Evolutionary conservation across 139 green algal genomes (phyloP).

Genomic region (Chlamydomonas schloesseri): DNA sequence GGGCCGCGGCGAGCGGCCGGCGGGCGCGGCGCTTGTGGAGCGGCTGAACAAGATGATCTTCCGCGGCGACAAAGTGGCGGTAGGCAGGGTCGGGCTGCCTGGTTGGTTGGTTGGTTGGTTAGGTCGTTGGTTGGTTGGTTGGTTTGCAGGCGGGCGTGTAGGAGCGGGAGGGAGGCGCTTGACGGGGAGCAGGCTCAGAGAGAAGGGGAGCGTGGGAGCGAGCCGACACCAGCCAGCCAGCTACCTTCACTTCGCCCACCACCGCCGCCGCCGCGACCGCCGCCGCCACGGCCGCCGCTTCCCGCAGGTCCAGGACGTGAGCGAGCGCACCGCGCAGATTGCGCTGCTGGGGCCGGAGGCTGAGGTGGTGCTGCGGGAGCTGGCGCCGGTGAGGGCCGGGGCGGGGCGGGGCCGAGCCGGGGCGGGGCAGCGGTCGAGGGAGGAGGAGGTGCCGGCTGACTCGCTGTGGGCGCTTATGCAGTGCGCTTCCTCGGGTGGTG

Average conservation of each 20-base stretch:
- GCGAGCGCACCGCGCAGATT: conserved; percentile 66
- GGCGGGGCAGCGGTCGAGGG: background rate
- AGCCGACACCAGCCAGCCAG: no score
- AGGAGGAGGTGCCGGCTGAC: no score
- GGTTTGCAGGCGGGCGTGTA: no score
- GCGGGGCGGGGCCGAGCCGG: background rate
- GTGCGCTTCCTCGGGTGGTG: no score
- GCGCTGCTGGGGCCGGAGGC: conserved; percentile 74
- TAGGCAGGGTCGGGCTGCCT: no score
- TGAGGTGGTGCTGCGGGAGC: conserved; percentile 67
- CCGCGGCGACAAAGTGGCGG: conserved; percentile 73
- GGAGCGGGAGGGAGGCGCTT: background rate
- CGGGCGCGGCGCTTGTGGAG: conserved; percentile 49
- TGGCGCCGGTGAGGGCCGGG: conserved; percentile 61
- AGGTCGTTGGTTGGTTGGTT: no score
- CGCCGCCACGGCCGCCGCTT: no score
- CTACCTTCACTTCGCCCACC: no score
- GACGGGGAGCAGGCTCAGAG: background rate
- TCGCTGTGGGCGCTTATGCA: no score
- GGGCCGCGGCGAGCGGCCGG: no score
- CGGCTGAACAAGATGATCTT: conserved; percentile 87
- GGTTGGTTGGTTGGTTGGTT: no score
- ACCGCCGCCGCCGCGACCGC: no score
- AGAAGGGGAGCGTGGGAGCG: background rate
- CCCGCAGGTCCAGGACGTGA: conserved; percentile 70